Percentiles rank a stretch among this genome's conserved stretches.
These are phyloP conservation scores for Auriscalpium orientale DNA, from an alignment of 768 basidiomycete genomes.

Conservation along the genomic window DNA sequence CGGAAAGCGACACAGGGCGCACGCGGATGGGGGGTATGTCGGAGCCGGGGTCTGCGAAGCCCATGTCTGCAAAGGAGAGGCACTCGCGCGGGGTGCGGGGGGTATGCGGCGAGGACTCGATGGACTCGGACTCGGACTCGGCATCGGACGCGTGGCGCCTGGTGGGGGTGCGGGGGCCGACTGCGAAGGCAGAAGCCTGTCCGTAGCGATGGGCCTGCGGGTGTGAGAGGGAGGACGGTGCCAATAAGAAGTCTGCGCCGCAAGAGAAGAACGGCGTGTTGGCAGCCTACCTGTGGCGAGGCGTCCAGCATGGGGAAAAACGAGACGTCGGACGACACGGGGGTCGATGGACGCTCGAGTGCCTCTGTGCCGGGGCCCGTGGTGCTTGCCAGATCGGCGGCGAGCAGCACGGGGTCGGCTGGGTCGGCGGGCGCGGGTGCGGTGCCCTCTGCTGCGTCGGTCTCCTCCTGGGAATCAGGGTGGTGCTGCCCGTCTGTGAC, in stretches of 20 bases:
- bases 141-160: conserved; percentile 9
- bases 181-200: not conserved
- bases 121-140: conserved; percentile 10
- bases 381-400: not conserved
- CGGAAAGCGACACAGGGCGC: conserved; percentile 3
- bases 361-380: conserved; percentile 19
- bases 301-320: conserved; percentile 26
- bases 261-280: not conserved
- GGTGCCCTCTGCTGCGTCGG: conserved; percentile 18
- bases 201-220: not conserved
- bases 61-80: conserved; percentile 10
- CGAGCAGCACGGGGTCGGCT: conserved; percentile 11
- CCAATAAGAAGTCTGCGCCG: not conserved
- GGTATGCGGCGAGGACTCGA: conserved; percentile 13
- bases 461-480: conserved; percentile 34
- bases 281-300: conserved; percentile 9
- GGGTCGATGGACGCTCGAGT: conserved; percentile 35
- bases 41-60: conserved; percentile 12
- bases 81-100: conserved; percentile 13
- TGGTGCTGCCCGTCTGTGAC: conserved; percentile 67
- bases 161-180: conserved; percentile 26
- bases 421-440: conserved; percentile 16
- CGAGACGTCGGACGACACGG: conserved; percentile 21
- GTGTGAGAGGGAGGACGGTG: not conserved
- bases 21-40: conserved; percentile 6